Conservation (phyloP, 176 grass and related monocot species). For the Phoenix dactylifera region DNA sequence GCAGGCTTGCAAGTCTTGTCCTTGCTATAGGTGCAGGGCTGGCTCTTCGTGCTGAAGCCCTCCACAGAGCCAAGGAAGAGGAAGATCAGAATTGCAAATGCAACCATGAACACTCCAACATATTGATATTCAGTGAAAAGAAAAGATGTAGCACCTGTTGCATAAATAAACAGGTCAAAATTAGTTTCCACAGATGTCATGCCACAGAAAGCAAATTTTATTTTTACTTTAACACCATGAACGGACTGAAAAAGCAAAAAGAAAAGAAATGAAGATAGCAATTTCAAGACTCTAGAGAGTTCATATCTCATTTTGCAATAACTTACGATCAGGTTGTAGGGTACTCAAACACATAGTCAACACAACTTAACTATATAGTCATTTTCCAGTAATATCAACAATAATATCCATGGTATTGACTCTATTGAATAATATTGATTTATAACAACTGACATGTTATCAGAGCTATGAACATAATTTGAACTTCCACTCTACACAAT, state of each 20-base stretch:
- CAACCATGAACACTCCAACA: conserved; percentile 47
- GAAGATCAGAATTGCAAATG: conserved; percentile 46
- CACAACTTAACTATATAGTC: too few species aligned
- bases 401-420: too few species aligned
- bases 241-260: too few species aligned
- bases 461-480: neutral
- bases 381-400: too few species aligned
- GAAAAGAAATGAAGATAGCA: too few species aligned
- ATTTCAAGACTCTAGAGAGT: neutral
- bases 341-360: too few species aligned
- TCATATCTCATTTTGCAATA: too few species aligned
- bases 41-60: conserved; percentile 38
- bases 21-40: conserved; percentile 49
- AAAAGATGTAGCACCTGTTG: conserved; percentile 50
- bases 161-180: conserved; percentile 8
- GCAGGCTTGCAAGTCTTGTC: conserved; percentile 11
- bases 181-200: conserved; percentile 3
- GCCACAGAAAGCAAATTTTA: neutral
- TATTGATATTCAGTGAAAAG: conserved; percentile 58
- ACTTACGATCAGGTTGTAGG: too few species aligned
- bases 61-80: conserved; percentile 57
- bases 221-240: neutral
- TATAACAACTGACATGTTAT: neutral
- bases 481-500: neutral
- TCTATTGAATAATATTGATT: too few species aligned